These are phyloP conservation scores for Diatrype stigma DNA, from an alignment of 2,329 filamentous ascomycete species.

Conservation along the genomic window DNA sequence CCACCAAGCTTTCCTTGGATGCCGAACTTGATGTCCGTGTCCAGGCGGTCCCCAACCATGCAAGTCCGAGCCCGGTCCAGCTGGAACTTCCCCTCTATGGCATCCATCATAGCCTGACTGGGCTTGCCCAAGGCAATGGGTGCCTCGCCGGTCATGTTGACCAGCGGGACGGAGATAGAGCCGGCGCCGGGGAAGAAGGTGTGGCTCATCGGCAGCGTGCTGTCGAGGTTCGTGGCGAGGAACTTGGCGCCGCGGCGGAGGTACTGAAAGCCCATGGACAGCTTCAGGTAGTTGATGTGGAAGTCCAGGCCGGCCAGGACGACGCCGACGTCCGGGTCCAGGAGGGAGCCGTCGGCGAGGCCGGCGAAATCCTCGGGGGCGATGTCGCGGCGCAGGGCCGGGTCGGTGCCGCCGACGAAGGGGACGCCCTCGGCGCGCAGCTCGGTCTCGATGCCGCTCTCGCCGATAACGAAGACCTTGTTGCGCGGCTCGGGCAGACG, in stretches of 20 bases:
- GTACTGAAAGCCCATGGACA: conserved; percentile 81
- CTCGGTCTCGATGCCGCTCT: conserved; percentile 87
- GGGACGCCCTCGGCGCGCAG: conserved; percentile 73
- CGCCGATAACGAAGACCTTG: conserved; percentile 93
- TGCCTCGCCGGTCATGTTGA: conserved; percentile 64
- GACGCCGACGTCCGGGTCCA: conserved; percentile 85
- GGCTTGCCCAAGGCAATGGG: conserved; percentile 87
- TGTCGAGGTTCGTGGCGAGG: conserved; percentile 90
- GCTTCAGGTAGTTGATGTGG: conserved; percentile 92
- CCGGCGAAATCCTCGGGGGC: conserved; percentile 73
- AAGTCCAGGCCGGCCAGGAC: conserved; percentile 91
- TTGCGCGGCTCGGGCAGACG: conserved; percentile 72
- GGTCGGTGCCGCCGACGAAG: conserved; percentile 84
- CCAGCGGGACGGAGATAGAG: conserved; percentile 71
- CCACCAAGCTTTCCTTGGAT: conserved; percentile 87
- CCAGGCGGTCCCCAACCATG: conserved; percentile 91
- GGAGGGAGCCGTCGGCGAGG: conserved; percentile 68
- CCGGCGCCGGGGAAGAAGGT: conserved; percentile 90
- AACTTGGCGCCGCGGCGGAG: conserved; percentile 77
- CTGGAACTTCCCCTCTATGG: conserved; percentile 91
- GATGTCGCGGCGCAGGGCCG: conserved; percentile 70
- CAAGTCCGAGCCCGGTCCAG: conserved; percentile 81
- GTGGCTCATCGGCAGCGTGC: conserved; percentile 76
- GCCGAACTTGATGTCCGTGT: conserved; percentile 96
- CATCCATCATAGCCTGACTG: conserved; percentile 99